These are phyloP conservation scores for Auxenochlorella protothecoides DNA, from an alignment of 139 green algal genomes.

Conservation along the genomic window DNA sequence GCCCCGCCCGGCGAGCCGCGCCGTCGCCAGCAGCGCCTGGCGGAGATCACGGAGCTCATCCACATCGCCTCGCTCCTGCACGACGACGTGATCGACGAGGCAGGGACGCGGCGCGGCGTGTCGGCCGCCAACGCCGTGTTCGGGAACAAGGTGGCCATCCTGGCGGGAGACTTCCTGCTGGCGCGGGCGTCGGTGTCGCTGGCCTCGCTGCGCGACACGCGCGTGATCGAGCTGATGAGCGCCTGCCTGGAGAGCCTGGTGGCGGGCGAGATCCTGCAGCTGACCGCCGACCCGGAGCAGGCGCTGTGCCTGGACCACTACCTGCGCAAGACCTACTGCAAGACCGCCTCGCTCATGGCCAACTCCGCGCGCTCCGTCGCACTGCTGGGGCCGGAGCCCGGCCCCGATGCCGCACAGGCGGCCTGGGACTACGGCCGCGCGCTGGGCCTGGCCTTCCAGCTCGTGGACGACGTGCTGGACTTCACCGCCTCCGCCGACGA, in stretches of 20 bases:
- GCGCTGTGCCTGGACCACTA: slow-evolving; percentile 74
- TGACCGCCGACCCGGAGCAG: slow-evolving; percentile 64
- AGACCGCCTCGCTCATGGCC: slow-evolving; percentile 90
- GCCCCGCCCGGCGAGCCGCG: slow-evolving; percentile 48
- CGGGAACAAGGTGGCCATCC: slow-evolving; percentile 87
- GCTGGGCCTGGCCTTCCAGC: slow-evolving; percentile 92
- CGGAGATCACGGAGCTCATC: slow-evolving; percentile 96
- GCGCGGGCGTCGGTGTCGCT: slow-evolving; percentile 85
- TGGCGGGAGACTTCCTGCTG: slow-evolving; percentile 96
- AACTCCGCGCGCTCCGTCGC: slow-evolving; percentile 5
- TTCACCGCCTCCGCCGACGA: slow-evolving; percentile 58
- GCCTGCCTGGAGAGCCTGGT: slow-evolving; percentile 92
- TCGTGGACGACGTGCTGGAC: slow-evolving; percentile 96
- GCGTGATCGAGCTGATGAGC: slow-evolving; percentile 81
- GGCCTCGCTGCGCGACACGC: slow-evolving; percentile 71
- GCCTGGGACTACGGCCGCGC: slow-evolving; percentile 74
- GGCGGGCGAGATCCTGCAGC: slow-evolving; percentile 88
- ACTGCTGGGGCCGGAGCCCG: slow-evolving; percentile 4
- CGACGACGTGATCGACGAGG: slow-evolving; percentile 94
- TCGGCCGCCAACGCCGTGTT: slow-evolving; percentile 71
- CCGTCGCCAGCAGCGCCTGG: slow-evolving; percentile 82
- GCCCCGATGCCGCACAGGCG: slow-evolving; percentile 17
- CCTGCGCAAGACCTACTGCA: slow-evolving; percentile 88
- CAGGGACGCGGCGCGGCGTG: slow-evolving; percentile 71
- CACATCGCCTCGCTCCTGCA: slow-evolving; percentile 90